Percentiles rank a stretch among this genome's conserved stretches.
Conservation (phyloP, 768 basidiomycete species). For the Russula sp. region DNA sequence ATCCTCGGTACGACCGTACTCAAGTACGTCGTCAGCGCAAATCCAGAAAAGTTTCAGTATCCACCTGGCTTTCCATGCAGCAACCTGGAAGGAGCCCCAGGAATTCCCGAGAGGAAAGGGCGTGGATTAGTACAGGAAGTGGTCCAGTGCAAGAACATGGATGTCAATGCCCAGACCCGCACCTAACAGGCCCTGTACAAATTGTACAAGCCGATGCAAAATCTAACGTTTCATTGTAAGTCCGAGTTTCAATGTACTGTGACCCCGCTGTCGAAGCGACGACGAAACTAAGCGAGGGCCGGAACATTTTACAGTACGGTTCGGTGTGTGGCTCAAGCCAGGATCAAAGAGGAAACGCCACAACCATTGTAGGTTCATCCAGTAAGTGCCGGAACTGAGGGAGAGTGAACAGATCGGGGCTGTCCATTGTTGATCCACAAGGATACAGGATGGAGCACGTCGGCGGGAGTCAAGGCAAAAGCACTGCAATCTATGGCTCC, state of each 20-base stretch:
- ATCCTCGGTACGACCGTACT: slow-evolving; percentile 1
- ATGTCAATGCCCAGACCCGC: not conserved
- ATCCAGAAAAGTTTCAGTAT: not conserved
- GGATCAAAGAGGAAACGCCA: not conserved
- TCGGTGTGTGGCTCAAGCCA: not conserved
- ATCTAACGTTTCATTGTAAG: not conserved
- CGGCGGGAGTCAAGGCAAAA: not conserved
- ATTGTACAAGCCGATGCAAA: not conserved
- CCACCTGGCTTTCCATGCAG: not conserved
- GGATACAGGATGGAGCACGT: not conserved
- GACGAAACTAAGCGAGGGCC: not conserved
- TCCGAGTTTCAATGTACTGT: not conserved
- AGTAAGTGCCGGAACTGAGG: not conserved
- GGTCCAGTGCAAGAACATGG: not conserved
- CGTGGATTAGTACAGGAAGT: not conserved
- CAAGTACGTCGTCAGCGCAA: not conserved
- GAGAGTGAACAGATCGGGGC: not conserved
- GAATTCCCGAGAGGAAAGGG: not conserved
- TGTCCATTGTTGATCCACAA: not conserved
- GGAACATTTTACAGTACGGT: not conserved
- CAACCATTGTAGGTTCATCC: not conserved
- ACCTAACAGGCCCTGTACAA: not conserved
- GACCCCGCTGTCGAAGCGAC: not conserved
- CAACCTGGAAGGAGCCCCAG: not conserved
- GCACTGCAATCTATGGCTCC: not conserved